Evolutionary conservation across 176 grass and related monocot species (phyloP), one percentile per base, ranked within the genome.

Genomic region (Coix lacrymajobi): DNA sequence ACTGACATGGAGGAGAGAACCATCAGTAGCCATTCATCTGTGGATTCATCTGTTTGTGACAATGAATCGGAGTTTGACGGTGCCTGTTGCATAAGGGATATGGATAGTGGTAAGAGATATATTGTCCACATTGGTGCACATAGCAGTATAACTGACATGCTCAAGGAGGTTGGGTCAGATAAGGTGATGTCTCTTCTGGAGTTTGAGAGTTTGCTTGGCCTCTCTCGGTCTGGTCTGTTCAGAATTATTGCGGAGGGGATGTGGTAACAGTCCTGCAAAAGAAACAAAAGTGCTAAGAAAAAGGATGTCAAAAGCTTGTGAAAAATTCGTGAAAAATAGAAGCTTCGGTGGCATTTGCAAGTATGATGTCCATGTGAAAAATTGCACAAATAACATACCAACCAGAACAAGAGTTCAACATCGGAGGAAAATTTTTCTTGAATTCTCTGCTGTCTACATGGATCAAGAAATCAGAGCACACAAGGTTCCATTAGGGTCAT

Each of bases 401-500:
- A 75, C 62, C 7, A 83, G 85, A 84, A 84, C 84, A 89, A 83
- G 65, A 52, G 96, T 99, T 73, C 76, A 78, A 45, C 85, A 85
- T 14, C 80, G 87, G 43, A 92, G 80, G 77, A 99, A 96, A 86
- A 92, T 78, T 1, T 62, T 41, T 57, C 83, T 69, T 57, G 96
- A 99, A 73, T 96, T 99, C 65, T 91, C 96, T 34, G 89, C 89
- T 33, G 76, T 99, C 43, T 90, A 74, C 66, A 85, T 92, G 91
- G 89, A 80, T 67, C 96, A 96, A 90, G 91, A 99, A 92, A 93
- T 99, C 62, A 84, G 81, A 69, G 96, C 93, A 32, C 96, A 99
- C 39, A 90, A 99, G 51, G 96, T 66, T 81, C 87, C 76, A 96
- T 99, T 83, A 85, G 73, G 52, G 85, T 84, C 29, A 92, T 96